Percentiles rank a stretch among this genome's conserved stretches.
phyloP scores from a whole-genome alignment of 768 basidiomycete genomes.

The Russula olivacea region DNA sequence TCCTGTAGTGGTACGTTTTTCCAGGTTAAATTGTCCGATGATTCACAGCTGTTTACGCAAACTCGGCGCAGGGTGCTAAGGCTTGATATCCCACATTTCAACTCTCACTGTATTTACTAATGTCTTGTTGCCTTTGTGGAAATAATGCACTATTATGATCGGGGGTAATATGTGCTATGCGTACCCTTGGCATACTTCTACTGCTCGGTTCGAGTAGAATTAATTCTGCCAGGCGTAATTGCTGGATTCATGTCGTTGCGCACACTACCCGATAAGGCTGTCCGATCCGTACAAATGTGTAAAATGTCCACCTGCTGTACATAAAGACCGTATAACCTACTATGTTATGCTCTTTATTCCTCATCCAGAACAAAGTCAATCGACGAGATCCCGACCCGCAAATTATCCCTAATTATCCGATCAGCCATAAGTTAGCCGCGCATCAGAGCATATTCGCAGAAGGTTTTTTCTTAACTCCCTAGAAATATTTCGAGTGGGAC shows the following conservation, averaged over 20 bases:
- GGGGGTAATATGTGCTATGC: neutral
- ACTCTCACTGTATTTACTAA: neutral
- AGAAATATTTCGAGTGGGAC: too few species aligned
- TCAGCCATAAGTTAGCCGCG: too few species aligned
- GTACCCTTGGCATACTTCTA: neutral
- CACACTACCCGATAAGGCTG: neutral
- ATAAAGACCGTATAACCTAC: too few species aligned
- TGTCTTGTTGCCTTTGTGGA: conserved; percentile 3
- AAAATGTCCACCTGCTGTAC: too few species aligned
- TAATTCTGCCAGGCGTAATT: neutral
- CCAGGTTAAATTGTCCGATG: neutral
- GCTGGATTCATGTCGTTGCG: neutral
- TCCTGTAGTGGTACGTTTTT: conserved; percentile 6
- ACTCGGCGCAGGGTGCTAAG: conserved; percentile 11
- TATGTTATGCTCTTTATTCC: too few species aligned
- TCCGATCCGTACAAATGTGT: neutral
- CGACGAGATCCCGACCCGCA: too few species aligned
- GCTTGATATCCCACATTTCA: conserved; percentile 6
- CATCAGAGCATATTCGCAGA: too few species aligned
- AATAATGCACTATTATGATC: conserved; percentile 9
- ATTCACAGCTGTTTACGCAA: neutral
- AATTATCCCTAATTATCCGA: too few species aligned
- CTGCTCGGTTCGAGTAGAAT: neutral
- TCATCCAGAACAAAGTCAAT: too few species aligned
- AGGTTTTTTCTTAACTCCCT: too few species aligned